Base-by-base conservation (phyloP, 1,284 basidiomycete genomes). In the Taiwanofungus camphoratus region DNA sequence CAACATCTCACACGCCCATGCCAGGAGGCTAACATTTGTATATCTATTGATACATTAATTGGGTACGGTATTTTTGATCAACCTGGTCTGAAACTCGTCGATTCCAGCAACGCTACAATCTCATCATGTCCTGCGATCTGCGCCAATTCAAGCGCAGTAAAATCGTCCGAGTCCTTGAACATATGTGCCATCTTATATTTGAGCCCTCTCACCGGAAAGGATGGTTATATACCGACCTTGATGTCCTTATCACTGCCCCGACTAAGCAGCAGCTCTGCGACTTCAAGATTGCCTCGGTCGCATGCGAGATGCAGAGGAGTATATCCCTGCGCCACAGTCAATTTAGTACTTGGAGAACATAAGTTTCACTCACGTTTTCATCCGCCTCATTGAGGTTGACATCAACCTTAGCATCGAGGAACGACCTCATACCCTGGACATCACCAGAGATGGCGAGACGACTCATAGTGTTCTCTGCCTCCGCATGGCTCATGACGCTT, bases 291-390 rank as follows among this genome's bases (percentile, higher is more conserved):
- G 0, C 91, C 92, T 59, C 92, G 71, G 58, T 95, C 92, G 15
- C 80, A 79, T 1, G 92, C 91, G 0, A 94, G 71, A 56, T 95
- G 92, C 19, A 95, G 61, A 11, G 91, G 74, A 0, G 91, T 87
- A 59, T 88, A 92, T 24, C 87, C 91, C 88, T 93, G 58, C 3
- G 50, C 38, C 20, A 13, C n/a, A 33, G 32, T 46, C 45, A 46
- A 39, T 38, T 3, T 13, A 24, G 21, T 8, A 23, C 24, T n/a
- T 9, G 39, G 30, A 32, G 27, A 42, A 37, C 19, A 30, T 44
- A 29, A 37, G 19, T 26, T 41, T 34, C 38, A 65, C 77, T 60
- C 60, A 92, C 90, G 66, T 77, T 87, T 65, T 85, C 73, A 44
- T 82, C 80, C 31, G 58, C 58, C 19, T 62, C 60, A 53, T 82